Percentiles rank a stretch among this genome's conserved stretches.
phyloP scores from a whole-genome alignment of 306 rosid species.

The Rubus idaeus region DNA sequence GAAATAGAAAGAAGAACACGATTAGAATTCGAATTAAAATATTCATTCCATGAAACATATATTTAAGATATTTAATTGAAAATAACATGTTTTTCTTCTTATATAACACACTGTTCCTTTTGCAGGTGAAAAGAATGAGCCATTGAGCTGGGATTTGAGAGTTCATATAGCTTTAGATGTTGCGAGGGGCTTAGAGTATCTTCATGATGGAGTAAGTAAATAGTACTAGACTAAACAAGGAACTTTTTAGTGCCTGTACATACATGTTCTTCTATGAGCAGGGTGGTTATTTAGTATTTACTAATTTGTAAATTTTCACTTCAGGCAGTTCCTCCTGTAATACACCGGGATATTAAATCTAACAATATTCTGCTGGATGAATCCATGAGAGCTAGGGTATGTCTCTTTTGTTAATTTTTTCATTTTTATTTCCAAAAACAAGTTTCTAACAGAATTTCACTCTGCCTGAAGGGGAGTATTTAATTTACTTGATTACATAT shows the following conservation, averaged over 20 bases:
- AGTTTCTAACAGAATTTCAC: not conserved
- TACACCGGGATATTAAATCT: slow-evolving; percentile 94
- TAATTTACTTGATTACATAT: not conserved
- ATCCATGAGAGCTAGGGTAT: slow-evolving; percentile 93
- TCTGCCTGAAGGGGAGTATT: not conserved
- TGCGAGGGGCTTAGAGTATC: slow-evolving; percentile 97
- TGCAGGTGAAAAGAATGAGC: slow-evolving; percentile 60
- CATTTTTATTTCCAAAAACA: not conserved
- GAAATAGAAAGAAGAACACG: not conserved
- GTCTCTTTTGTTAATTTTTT: slow-evolving; percentile 15
- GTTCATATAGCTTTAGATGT: slow-evolving; percentile 84
- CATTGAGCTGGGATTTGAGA: slow-evolving; percentile 84
- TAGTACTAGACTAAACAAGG: slow-evolving; percentile 18
- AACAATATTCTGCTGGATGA: slow-evolving; percentile 83
- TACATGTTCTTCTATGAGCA: not conserved
- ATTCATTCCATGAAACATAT: not conserved
- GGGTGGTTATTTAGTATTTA: slow-evolving; percentile 14
- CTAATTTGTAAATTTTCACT: slow-evolving; percentile 14
- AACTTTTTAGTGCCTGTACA: slow-evolving; percentile 9
- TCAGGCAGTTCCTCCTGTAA: slow-evolving; percentile 97
- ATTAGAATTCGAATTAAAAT: not conserved
- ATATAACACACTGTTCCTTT: slow-evolving; percentile 8
- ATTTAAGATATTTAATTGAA: not conserved
- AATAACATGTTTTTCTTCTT: not conserved
- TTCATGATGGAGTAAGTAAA: slow-evolving; percentile 90